phyloP scores from a whole-genome alignment of 1,284 basidiomycete species.

The Athelia psychrophila region DNA sequence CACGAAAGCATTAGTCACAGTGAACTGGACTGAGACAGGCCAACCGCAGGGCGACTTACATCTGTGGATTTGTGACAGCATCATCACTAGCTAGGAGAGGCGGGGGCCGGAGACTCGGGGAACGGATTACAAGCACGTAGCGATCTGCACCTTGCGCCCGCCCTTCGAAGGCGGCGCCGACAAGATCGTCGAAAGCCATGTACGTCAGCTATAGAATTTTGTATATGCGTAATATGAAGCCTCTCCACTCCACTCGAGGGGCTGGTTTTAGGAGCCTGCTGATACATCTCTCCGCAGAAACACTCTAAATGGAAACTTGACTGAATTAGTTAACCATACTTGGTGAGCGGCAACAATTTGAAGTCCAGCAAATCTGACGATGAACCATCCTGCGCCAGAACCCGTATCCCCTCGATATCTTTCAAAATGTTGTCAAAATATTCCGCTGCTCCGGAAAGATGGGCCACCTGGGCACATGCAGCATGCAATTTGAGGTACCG shows the following conservation, averaged over 20 bases:
- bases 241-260: too few relatives aligned
- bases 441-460: slow-evolving; percentile 17
- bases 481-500: slow-evolving; percentile 17
- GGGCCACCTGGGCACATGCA: slow-evolving; percentile 13
- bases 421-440: slow-evolving; percentile 12
- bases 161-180: slow-evolving; percentile 39
- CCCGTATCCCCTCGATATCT: slow-evolving; percentile 15
- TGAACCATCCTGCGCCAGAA: slow-evolving; percentile 18
- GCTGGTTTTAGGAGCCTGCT: too few relatives aligned
- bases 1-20: slow-evolving; percentile 6
- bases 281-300: too few relatives aligned
- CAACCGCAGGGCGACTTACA: slow-evolving; percentile 38
- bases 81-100: background rate
- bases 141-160: slow-evolving; percentile 62
- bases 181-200: slow-evolving; percentile 26
- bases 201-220: too few relatives aligned
- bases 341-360: slow-evolving; percentile 25
- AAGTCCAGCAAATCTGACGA: slow-evolving; percentile 12
- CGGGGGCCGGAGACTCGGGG: too few relatives aligned
- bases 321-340: too few relatives aligned
- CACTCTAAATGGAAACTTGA: too few relatives aligned
- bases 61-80: slow-evolving; percentile 58
- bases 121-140: slow-evolving; percentile 63
- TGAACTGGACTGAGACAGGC: background rate
- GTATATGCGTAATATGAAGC: too few relatives aligned